Percentiles rank a stretch among this genome's conserved stretches.
These are phyloP conservation scores for Leccinum sublutescens DNA, from an alignment of 768 basidiomycete species.

Conservation along the genomic window DNA sequence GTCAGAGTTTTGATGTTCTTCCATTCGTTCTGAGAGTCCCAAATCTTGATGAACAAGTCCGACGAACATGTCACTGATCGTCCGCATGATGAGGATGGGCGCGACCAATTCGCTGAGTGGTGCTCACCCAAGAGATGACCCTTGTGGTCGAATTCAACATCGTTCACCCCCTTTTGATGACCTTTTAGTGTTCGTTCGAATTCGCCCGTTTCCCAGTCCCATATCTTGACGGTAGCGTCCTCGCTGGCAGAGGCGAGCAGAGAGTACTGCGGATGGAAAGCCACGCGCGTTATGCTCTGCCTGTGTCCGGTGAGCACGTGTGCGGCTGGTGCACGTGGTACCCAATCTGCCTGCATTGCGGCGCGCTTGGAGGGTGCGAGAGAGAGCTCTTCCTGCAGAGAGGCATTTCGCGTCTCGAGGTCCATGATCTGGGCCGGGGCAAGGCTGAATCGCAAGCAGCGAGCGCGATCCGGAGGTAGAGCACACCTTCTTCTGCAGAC, in stretches of 20 bases:
- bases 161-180: conserved; percentile 85
- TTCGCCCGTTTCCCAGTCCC: conserved; percentile 97
- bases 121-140: conserved; percentile 73
- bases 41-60: conserved; percentile 89
- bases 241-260: conserved; percentile 83
- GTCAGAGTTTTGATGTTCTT: conserved; percentile 84
- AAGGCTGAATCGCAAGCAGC: conserved; percentile 7
- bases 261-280: conserved; percentile 86
- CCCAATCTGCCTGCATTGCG: conserved; percentile 76
- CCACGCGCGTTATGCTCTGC: conserved; percentile 69
- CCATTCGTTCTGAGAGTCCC: conserved; percentile 89
- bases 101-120: background rate
- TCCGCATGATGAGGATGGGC: conserved; percentile 2
- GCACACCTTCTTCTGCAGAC: conserved; percentile 88
- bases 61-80: conserved; percentile 60
- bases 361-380: conserved; percentile 50
- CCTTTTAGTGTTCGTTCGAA: conserved; percentile 90
- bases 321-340: conserved; percentile 81
- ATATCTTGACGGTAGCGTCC: conserved; percentile 87
- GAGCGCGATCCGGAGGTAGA: background rate
- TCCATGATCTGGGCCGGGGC: conserved; percentile 77
- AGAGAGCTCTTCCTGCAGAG: conserved; percentile 70
- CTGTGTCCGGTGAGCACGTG: conserved; percentile 78
- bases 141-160: conserved; percentile 86
- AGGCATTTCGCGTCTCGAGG: conserved; percentile 79